Conservation (phyloP, 495 filamentous ascomycete genomes). For the Penicillium coffeae region DNA sequence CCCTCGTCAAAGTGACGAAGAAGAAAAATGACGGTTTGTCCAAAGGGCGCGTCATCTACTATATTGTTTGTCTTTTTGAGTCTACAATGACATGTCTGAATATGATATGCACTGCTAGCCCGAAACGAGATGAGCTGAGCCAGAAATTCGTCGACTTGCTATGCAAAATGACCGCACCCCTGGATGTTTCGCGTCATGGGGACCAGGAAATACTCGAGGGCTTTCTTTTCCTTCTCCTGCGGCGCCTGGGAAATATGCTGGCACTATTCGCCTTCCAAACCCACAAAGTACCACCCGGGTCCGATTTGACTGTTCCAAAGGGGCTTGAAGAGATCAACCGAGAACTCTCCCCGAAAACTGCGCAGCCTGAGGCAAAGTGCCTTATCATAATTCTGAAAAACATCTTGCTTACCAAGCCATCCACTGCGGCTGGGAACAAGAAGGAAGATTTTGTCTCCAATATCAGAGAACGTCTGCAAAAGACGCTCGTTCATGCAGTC, state of each 20-base stretch:
- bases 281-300: slow-evolving; percentile 16
- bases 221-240: slow-evolving; percentile 30
- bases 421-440: neutral
- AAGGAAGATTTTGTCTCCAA: slow-evolving; percentile 15
- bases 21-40: slow-evolving; percentile 11
- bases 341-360: slow-evolving; percentile 17
- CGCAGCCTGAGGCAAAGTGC: slow-evolving; percentile 29
- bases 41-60: slow-evolving; percentile 31
- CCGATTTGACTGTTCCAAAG: slow-evolving; percentile 24
- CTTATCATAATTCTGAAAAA: slow-evolving; percentile 39
- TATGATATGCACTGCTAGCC: slow-evolving; percentile 22
- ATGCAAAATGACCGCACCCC: slow-evolving; percentile 25
- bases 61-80: slow-evolving; percentile 39
- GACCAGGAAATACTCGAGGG: slow-evolving; percentile 38
- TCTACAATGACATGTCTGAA: slow-evolving; percentile 30
- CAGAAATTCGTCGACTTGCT: slow-evolving; percentile 20
- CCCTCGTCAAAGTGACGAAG: slow-evolving; percentile 30
- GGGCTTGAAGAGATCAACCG: slow-evolving; percentile 23
- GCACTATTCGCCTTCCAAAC: slow-evolving; percentile 36
- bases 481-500: slow-evolving; percentile 38
- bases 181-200: slow-evolving; percentile 18
- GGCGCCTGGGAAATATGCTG: slow-evolving; percentile 36
- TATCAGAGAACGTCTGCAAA: slow-evolving; percentile 33
- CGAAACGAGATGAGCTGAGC: no score
- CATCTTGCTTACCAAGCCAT: slow-evolving; percentile 16